Percentiles rank a stretch among this genome's conserved stretches.
Evolutionary conservation across 139 green algal species (phyloP).

Genomic region (Chlorella vulgaris): DNA sequence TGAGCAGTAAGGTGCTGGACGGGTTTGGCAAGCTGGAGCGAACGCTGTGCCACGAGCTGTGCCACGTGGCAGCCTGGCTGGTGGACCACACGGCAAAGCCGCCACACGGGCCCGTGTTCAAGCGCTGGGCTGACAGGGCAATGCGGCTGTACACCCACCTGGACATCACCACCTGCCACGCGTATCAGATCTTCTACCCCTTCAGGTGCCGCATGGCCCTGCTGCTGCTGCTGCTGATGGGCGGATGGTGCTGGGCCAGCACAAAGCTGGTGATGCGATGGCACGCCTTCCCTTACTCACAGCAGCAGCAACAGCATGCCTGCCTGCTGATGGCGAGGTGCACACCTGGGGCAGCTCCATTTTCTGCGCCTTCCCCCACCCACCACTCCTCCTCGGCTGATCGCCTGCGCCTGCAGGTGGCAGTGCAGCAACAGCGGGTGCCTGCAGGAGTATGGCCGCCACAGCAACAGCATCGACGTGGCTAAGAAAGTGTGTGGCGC

Average conservation of each 20-base stretch:
- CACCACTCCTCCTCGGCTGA: no score
- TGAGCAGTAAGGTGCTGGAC: slow-evolving; percentile 69
- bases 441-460: slow-evolving; percentile 52
- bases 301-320: background rate
- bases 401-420: slow-evolving; percentile 52
- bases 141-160: slow-evolving; percentile 46
- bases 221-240: background rate
- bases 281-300: no score
- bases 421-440: slow-evolving; percentile 61
- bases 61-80: slow-evolving; percentile 69
- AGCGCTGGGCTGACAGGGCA: slow-evolving; percentile 50
- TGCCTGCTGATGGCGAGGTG: no score
- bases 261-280: background rate
- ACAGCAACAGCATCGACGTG: slow-evolving; percentile 67
- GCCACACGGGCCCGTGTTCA: slow-evolving; percentile 65
- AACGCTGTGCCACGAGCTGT: slow-evolving; percentile 76
- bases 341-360: no score
- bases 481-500: slow-evolving; percentile 53
- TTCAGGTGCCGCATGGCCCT: slow-evolving; percentile 41
- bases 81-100: slow-evolving; percentile 63
- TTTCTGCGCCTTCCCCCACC: no score
- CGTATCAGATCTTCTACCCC: slow-evolving; percentile 61
- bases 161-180: slow-evolving; percentile 67
- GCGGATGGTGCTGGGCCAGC: no score
- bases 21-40: slow-evolving; percentile 45